Base-by-base conservation (phyloP, 768 basidiomycete genomes). In the Lactifluus subvellereus region DNA sequence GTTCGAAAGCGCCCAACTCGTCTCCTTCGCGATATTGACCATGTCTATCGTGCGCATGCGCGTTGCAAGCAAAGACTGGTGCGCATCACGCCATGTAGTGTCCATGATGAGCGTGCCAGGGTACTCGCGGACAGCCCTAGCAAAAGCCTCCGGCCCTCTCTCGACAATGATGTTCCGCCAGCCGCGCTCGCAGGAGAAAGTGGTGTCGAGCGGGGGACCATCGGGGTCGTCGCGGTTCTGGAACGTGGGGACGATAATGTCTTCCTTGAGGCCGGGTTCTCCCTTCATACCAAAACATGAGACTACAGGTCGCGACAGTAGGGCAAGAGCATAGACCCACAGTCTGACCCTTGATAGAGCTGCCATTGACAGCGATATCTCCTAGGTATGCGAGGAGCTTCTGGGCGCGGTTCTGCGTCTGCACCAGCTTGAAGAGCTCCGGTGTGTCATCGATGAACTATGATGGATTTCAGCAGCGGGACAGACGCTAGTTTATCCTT, bases 81-180 rank as follows among this genome's bases (percentile, higher is more conserved):
- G 97, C 27, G 97, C 97, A 71, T 99, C 97, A 74, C 97, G 91
- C 96, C 97, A 98, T 1, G 96, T 98, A 33, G 96, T 98, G 76
- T 99, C 92, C 93, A 94, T 94, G 76, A 97, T 95, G 65, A 98
- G 82, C 59, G 85, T 87, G 60, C 97, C 97, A 57, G 92, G 91
- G 76, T 99, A 98, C 66, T 88, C 89, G 69, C 97, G 88, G 60
- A 98, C 93, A 45, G 97, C 97, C 77, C 94, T 97, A 55, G 97
- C 97, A 72, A 99, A 99, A 1, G 91, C 97, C 74, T 94, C 97
- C 11, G 97, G 97, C 27, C 97, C 97, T 64, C 97, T 82, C 74
- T 98, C 93, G 68, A 97, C 89, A 74, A 99, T 97, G 75, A 99
- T 97, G 77, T 96, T 97, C 65, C 97, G 87, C 97, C 97, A 99